A percentile compares a stretch with the other conserved stretches of the same genome.
Conservation (phyloP, 306 rosid species). For the Mucuna pruriens region DNA sequence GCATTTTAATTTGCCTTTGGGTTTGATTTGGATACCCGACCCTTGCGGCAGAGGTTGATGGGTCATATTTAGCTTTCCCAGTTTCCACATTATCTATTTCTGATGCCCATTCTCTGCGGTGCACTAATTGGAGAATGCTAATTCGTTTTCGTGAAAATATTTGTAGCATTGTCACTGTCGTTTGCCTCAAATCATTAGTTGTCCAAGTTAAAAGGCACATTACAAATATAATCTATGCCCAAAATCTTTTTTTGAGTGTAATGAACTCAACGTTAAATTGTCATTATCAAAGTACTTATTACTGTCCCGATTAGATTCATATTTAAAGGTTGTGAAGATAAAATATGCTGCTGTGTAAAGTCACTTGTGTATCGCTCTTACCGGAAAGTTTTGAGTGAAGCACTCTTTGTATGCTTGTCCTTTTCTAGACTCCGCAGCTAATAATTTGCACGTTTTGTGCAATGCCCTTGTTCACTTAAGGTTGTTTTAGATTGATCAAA, state of each 20-base stretch:
- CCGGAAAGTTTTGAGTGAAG: constrained; percentile 29
- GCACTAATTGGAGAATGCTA: constrained; percentile 41
- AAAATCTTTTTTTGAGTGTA: constrained; percentile 15
- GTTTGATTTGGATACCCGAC: neutral
- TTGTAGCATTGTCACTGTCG: constrained; percentile 36
- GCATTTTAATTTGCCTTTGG: neutral
- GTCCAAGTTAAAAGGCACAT: constrained; percentile 25
- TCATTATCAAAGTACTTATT: constrained; percentile 33
- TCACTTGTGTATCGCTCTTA: constrained; percentile 28
- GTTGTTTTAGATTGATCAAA: constrained; percentile 16
- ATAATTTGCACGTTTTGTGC: constrained; percentile 31
- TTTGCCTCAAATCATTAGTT: constrained; percentile 23
- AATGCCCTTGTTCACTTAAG: constrained; percentile 1
- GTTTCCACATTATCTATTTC: constrained; percentile 25
- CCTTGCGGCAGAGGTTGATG: constrained; percentile 41
- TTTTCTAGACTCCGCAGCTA: constrained; percentile 18
- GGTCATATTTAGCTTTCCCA: constrained; percentile 45
- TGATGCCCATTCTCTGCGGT: constrained; percentile 1
- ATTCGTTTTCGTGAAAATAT: neutral
- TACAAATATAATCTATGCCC: neutral
- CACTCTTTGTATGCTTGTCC: constrained; percentile 32
- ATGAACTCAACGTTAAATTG: constrained; percentile 37
- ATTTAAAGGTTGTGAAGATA: constrained; percentile 24
- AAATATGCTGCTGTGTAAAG: constrained; percentile 27
- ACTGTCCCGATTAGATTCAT: constrained; percentile 34